Evolutionary conservation across 208 protist genomes (phyloP).

Genomic region (Cochliopodium minus): DNA sequence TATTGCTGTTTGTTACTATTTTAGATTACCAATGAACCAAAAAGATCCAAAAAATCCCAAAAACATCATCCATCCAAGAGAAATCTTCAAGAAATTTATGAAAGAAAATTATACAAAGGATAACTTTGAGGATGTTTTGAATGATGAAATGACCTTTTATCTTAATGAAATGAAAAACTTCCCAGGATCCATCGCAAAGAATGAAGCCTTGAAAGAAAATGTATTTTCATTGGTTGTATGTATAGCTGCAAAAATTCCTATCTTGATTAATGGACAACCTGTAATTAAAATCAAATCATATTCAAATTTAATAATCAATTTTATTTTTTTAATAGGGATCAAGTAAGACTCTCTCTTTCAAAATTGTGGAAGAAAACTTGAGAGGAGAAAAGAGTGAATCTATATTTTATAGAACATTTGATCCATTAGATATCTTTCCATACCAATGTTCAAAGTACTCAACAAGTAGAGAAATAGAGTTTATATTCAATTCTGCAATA

Average conservation of each 20-base stretch:
- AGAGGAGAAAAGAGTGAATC: conserved; percentile 15
- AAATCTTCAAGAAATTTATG: neutral
- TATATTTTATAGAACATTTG: no score
- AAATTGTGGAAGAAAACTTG: conserved; percentile 25
- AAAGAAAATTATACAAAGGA: neutral
- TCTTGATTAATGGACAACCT: conserved; percentile 32
- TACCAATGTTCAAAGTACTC: conserved; percentile 26
- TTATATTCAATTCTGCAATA: conserved; percentile 6
- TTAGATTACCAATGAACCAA: conserved; percentile 3
- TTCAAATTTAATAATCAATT: no score
- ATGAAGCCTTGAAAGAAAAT: conserved; percentile 28
- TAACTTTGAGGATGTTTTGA: neutral
- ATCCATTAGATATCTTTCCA: conserved; percentile 1
- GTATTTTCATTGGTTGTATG: conserved; percentile 24
- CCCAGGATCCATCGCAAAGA: conserved; percentile 21
- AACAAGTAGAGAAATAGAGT: conserved; percentile 26
- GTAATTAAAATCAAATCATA: no score
- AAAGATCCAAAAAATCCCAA: neutral
- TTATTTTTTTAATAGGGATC: no score
- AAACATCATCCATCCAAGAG: neutral
- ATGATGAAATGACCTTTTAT: conserved; percentile 7
- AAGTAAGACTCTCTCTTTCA: conserved; percentile 9
- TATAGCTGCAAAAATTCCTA: conserved; percentile 18
- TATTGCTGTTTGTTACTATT: conserved; percentile 18
- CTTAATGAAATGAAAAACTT: conserved; percentile 9